Conservation (phyloP, 164 flowering plant genomes). For the Vitis cinerea region DNA sequence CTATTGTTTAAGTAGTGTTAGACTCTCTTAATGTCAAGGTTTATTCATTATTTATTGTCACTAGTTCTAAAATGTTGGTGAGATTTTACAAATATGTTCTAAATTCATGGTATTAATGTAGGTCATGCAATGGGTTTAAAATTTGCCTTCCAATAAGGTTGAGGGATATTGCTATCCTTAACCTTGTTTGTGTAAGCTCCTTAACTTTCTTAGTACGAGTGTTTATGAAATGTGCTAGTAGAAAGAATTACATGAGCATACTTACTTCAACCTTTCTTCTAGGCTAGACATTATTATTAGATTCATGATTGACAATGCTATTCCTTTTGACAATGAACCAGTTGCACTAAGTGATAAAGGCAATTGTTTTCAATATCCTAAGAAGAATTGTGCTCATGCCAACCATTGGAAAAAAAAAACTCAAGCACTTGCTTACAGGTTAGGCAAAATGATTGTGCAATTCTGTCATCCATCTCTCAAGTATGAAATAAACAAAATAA, state of each 20-base stretch:
- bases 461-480: too few relatives aligned
- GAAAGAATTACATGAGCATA: too few relatives aligned
- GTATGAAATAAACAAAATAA: too few relatives aligned
- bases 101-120: neutral
- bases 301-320: neutral
- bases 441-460: neutral
- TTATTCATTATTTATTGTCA: neutral
- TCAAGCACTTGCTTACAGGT: neutral
- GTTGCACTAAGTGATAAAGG: neutral
- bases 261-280: too few relatives aligned
- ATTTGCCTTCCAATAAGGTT: constrained; percentile 15
- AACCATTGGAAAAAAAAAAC: neutral
- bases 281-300: neutral
- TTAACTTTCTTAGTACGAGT: neutral
- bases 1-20: constrained; percentile 13
- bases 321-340: constrained; percentile 15
- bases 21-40: constrained; percentile 33
- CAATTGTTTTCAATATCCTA: neutral
- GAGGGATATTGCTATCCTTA: constrained; percentile 5
- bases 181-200: constrained; percentile 18
- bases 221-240: too few relatives aligned
- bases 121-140: constrained; percentile 23
- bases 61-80: neutral
- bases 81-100: too few relatives aligned
- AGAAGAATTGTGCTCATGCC: neutral